A percentile compares a stretch with the other conserved stretches of the same genome.
These are phyloP conservation scores for Metarhizium album DNA, from an alignment of 2,329 filamentous ascomycete genomes.

Conservation along the genomic window DNA sequence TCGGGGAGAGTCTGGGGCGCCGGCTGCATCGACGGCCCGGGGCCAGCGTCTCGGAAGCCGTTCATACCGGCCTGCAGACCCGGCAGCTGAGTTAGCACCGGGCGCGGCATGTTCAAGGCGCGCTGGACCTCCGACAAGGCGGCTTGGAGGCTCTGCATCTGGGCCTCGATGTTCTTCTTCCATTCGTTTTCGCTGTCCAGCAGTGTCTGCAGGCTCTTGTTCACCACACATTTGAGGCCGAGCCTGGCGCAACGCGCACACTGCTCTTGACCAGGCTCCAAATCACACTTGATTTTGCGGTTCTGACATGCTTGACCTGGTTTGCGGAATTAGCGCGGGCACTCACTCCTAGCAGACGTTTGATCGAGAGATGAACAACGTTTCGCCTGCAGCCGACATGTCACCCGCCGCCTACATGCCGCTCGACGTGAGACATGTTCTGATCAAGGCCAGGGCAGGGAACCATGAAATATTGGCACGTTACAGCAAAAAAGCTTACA, in stretches of 20 bases:
- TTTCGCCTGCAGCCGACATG: neutral
- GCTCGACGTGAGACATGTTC: neutral
- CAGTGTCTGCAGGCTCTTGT: constrained; percentile 44
- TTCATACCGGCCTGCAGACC: neutral
- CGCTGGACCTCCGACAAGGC: constrained; percentile 17
- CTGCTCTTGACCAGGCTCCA: constrained; percentile 30
- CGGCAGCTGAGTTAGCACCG: neutral
- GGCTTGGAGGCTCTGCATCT: constrained; percentile 16
- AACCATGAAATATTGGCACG: neutral
- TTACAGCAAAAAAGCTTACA: constrained; percentile 13
- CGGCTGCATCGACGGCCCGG: neutral
- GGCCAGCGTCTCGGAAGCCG: neutral
- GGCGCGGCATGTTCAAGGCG: constrained; percentile 10
- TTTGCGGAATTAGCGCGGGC: neutral
- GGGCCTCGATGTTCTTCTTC: constrained; percentile 19
- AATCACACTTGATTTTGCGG: constrained; percentile 45
- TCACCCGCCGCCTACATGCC: neutral
- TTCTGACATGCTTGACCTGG: constrained; percentile 34
- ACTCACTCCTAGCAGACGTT: no score
- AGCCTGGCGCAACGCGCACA: constrained; percentile 39
- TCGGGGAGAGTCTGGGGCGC: neutral
- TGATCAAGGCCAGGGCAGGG: neutral
- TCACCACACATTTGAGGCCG: constrained; percentile 40
- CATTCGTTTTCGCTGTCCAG: constrained; percentile 42
- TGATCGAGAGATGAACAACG: neutral